phyloP scores from a whole-genome alignment of 1,284 basidiomycete species.

The Fomes fomentarius region DNA sequence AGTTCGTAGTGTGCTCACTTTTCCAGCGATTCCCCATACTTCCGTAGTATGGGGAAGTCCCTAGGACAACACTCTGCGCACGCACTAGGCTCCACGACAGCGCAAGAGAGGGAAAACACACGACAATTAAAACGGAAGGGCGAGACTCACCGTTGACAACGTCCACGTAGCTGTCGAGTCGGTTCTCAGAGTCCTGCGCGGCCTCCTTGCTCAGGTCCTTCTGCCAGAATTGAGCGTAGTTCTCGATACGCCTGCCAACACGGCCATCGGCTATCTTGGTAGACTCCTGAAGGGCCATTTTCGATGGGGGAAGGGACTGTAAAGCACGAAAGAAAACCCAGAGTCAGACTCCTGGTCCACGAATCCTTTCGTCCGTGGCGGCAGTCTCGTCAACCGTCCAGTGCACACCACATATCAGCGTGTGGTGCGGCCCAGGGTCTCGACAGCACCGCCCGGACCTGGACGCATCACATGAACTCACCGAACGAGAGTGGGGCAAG shows the following conservation, averaged over 20 bases:
- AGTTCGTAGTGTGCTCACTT: too few relatives aligned
- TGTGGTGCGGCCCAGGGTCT: not conserved
- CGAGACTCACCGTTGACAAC: slow-evolving; percentile 83
- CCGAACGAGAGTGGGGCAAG: not conserved
- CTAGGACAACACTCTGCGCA: too few relatives aligned
- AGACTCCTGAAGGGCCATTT: slow-evolving; percentile 34
- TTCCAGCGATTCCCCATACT: too few relatives aligned
- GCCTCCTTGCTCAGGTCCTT: slow-evolving; percentile 80
- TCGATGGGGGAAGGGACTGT: not conserved
- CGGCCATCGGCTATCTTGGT: slow-evolving; percentile 66
- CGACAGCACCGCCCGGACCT: not conserved
- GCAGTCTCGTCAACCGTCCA: too few relatives aligned
- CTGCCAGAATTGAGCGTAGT: slow-evolving; percentile 96
- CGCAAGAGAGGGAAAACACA: too few relatives aligned
- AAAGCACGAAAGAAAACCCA: not conserved
- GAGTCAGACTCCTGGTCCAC: not conserved
- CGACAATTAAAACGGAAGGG: too few relatives aligned
- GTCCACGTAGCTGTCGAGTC: slow-evolving; percentile 87
- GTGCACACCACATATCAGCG: too few relatives aligned
- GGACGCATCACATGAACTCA: not conserved
- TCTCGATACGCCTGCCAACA: slow-evolving; percentile 81
- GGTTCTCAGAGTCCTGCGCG: slow-evolving; percentile 70
- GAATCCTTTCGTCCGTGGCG: not conserved
- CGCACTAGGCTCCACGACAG: too few relatives aligned
- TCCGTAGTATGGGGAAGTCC: too few relatives aligned